Percentiles rank a stretch among this genome's conserved stretches.
These are phyloP conservation scores for Sugiyamaella sp. DNA, from an alignment of 1,139 yeast species.

Conservation along the genomic window DNA sequence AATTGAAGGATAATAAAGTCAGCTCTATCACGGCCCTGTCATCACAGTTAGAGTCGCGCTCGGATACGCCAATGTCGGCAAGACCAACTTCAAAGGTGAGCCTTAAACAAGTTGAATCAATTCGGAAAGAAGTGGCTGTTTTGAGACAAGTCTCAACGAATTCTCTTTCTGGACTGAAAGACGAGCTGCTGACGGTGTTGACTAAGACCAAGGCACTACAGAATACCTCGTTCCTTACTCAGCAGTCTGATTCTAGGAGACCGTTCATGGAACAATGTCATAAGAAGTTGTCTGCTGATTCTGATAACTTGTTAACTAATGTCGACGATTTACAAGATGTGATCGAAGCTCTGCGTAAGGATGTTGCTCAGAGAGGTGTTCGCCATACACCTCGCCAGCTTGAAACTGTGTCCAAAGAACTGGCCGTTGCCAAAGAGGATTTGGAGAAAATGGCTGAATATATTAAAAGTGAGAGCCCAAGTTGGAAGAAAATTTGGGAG, in stretches of 20 bases:
- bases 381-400: constrained; percentile 78
- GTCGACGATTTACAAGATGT: constrained; percentile 93
- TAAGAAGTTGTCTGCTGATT: constrained; percentile 69
- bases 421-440: constrained; percentile 57
- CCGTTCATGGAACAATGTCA: constrained; percentile 80
- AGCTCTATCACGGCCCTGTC: not conserved
- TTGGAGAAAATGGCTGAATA: constrained; percentile 61
- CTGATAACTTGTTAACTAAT: constrained; percentile 70
- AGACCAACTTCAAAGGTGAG: constrained; percentile 21
- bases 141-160: constrained; percentile 61
- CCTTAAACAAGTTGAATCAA: constrained; percentile 30
- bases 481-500: constrained; percentile 94
- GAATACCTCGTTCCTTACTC: constrained; percentile 41
- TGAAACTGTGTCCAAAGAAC: constrained; percentile 64
- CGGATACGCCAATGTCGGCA: constrained; percentile 11
- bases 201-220: constrained; percentile 55
- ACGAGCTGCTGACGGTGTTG: constrained; percentile 51
- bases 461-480: constrained; percentile 70
- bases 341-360: constrained; percentile 86
- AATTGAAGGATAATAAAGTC: constrained; percentile 4
- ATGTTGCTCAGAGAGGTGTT: constrained; percentile 91
- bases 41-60: not conserved
- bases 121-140: constrained; percentile 62
- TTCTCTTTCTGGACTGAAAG: constrained; percentile 50
- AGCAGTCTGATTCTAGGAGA: constrained; percentile 56